Evolutionary conservation across 2,329 filamentous ascomycete species (phyloP).

Genomic region (Cladorrhinum sp.): DNA sequence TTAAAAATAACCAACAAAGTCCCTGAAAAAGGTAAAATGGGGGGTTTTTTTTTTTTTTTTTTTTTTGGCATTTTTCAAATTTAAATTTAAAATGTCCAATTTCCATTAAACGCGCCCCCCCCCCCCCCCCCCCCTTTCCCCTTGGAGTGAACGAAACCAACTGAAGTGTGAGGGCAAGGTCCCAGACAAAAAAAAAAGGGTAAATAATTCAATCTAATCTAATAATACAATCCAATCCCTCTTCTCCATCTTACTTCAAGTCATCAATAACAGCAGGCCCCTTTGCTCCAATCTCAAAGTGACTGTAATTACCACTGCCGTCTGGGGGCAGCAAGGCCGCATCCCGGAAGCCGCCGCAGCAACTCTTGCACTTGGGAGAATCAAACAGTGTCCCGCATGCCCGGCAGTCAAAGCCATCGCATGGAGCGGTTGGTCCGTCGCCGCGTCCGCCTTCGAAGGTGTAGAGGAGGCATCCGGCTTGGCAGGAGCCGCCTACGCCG

Average conservation of each 20-base stretch:
- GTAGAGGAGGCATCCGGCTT: slow-evolving; percentile 11
- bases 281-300: slow-evolving; percentile 6
- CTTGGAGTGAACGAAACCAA: too few species aligned
- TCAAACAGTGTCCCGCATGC: not conserved
- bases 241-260: not conserved
- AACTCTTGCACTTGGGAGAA: not conserved
- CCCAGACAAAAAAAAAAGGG: too few species aligned
- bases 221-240: too few species aligned
- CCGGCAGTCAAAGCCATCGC: not conserved
- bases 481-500: slow-evolving; percentile 10
- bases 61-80: too few species aligned
- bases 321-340: not conserved
- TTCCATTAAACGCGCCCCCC: too few species aligned
- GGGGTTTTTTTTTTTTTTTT: too few species aligned
- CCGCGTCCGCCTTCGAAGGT: slow-evolving; percentile 14
- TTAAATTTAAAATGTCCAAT: too few species aligned
- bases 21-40: too few species aligned
- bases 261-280: slow-evolving; percentile 2
- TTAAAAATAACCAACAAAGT: too few species aligned
- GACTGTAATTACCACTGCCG: slow-evolving; percentile 1
- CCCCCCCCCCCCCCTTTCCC: too few species aligned
- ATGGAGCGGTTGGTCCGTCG: not conserved
- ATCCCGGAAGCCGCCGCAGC: not conserved
- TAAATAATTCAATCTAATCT: too few species aligned
- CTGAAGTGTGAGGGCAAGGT: too few species aligned